Evolutionary conservation across 1,284 basidiomycete genomes (phyloP).

Genomic region (Leucoagaricus sp.): DNA sequence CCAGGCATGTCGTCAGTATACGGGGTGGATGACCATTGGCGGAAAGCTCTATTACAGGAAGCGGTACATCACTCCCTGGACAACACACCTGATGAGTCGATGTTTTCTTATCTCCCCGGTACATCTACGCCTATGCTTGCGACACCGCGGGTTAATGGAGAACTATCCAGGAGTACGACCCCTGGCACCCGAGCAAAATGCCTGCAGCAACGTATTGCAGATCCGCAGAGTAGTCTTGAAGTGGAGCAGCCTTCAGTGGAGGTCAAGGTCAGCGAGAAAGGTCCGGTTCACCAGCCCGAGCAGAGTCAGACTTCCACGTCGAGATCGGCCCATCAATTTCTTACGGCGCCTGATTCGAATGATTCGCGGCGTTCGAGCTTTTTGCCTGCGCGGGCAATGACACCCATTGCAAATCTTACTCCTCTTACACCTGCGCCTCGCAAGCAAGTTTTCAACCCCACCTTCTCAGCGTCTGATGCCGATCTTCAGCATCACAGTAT

Average conservation of each 20-base stretch:
- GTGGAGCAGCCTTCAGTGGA: slow-evolving; percentile 30
- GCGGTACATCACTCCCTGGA: slow-evolving; percentile 75
- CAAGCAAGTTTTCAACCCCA: slow-evolving; percentile 44
- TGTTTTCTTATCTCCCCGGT: slow-evolving; percentile 34
- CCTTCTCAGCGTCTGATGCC: slow-evolving; percentile 58
- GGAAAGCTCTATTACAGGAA: slow-evolving; percentile 67
- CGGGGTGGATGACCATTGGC: slow-evolving; percentile 64
- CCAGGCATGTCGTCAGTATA: slow-evolving; percentile 59
- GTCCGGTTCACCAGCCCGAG: slow-evolving; percentile 29
- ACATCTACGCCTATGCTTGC: slow-evolving; percentile 30
- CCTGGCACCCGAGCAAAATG: slow-evolving; percentile 19
- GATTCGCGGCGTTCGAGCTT: slow-evolving; percentile 35
- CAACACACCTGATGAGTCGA: slow-evolving; percentile 42
- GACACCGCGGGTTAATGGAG: slow-evolving; percentile 9
- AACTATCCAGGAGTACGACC: slow-evolving; percentile 19
- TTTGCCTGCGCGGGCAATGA: slow-evolving; percentile 52
- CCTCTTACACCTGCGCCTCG: slow-evolving; percentile 67
- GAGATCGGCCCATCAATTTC: slow-evolving; percentile 17
- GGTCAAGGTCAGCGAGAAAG: slow-evolving; percentile 22
- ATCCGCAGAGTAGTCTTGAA: slow-evolving; percentile 13
- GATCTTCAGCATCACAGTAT: slow-evolving; percentile 33
- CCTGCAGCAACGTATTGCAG: slow-evolving; percentile 29
- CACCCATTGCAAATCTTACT: slow-evolving; percentile 52
- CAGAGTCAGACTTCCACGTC: slow-evolving; percentile 27
- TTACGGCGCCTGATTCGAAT: slow-evolving; percentile 17